These are phyloP conservation scores for Monosporascus sp. DNA, from an alignment of 2,329 filamentous ascomycete genomes.

Conservation along the genomic window DNA sequence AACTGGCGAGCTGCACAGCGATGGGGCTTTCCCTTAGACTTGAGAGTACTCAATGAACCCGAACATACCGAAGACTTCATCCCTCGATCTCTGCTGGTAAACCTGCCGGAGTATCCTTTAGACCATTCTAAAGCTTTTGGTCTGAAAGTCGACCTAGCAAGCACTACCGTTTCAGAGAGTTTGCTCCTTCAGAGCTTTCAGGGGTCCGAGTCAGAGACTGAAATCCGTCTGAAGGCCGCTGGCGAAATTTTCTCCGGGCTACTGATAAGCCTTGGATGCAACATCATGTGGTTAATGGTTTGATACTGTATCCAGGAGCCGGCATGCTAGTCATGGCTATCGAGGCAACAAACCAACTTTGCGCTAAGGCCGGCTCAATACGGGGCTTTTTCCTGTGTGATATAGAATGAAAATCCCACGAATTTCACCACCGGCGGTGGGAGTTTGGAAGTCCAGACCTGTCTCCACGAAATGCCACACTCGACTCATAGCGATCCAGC, in stretches of 20 bases:
- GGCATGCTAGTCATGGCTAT: conserved; percentile 27
- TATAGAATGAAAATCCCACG: conserved; percentile 1
- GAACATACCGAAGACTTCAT: neutral
- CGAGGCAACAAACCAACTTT: conserved; percentile 18
- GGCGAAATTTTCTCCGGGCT: conserved; percentile 36
- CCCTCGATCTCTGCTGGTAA: conserved; percentile 15
- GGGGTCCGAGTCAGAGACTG: conserved; percentile 13
- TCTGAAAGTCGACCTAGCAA: conserved; percentile 23
- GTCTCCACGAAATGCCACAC: neutral
- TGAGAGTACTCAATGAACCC: conserved; percentile 7
- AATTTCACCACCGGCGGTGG: neutral
- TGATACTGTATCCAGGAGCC: conserved; percentile 23
- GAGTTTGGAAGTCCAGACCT: conserved; percentile 7
- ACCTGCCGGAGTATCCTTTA: conserved; percentile 34
- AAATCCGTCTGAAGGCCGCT: conserved; percentile 20
- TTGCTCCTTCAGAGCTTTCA: conserved; percentile 20
- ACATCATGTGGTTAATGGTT: conserved; percentile 32
- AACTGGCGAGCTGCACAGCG: conserved; percentile 3
- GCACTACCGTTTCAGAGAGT: conserved; percentile 18
- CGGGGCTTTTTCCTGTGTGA: too few relatives aligned
- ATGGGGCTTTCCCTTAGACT: conserved; percentile 3
- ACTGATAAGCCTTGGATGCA: conserved; percentile 36
- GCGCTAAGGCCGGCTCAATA: neutral
- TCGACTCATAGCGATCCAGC: neutral
- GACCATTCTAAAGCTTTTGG: conserved; percentile 33